These are phyloP conservation scores for Fistulinella cinereoalba DNA, from an alignment of 1,284 basidiomycete species.

Conservation along the genomic window DNA sequence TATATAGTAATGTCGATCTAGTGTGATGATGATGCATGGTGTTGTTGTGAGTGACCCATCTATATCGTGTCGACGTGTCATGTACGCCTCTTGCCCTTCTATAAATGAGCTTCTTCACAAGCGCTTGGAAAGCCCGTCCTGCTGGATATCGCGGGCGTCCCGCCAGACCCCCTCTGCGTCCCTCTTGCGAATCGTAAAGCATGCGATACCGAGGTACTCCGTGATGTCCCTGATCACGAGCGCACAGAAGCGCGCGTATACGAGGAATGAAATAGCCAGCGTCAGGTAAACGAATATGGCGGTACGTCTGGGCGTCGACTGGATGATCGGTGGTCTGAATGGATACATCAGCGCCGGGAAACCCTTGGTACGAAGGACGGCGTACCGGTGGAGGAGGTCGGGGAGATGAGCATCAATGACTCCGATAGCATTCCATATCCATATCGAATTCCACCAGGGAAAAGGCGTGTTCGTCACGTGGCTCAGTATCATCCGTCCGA, in stretches of 20 bases:
- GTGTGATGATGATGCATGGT: too few relatives aligned
- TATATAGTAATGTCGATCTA: too few relatives aligned
- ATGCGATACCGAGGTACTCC: slow-evolving; percentile 84
- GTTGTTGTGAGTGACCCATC: too few relatives aligned
- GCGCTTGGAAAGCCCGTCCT: slow-evolving; percentile 25
- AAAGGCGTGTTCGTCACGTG: slow-evolving; percentile 87
- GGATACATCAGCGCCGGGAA: not conserved
- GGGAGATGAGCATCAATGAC: slow-evolving; percentile 83
- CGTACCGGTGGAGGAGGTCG: slow-evolving; percentile 61
- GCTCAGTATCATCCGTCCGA: slow-evolving; percentile 90
- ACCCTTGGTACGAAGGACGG: not conserved
- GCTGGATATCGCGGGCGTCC: slow-evolving; percentile 34
- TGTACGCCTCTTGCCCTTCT: too few relatives aligned
- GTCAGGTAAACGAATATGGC: slow-evolving; percentile 70
- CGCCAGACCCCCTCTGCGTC: slow-evolving; percentile 73
- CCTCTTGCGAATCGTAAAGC: slow-evolving; percentile 85
- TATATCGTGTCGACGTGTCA: too few relatives aligned
- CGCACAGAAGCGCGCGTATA: slow-evolving; percentile 78
- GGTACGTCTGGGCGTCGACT: slow-evolving; percentile 56
- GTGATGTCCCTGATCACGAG: slow-evolving; percentile 86
- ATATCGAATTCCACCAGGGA: slow-evolving; percentile 86
- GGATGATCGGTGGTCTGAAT: slow-evolving; percentile 64
- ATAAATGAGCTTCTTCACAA: slow-evolving; percentile 10
- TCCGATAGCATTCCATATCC: slow-evolving; percentile 78
- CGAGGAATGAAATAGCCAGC: slow-evolving; percentile 60